These are phyloP conservation scores for Mycena crocata DNA, from an alignment of 768 basidiomycete species.

Conservation along the genomic window DNA sequence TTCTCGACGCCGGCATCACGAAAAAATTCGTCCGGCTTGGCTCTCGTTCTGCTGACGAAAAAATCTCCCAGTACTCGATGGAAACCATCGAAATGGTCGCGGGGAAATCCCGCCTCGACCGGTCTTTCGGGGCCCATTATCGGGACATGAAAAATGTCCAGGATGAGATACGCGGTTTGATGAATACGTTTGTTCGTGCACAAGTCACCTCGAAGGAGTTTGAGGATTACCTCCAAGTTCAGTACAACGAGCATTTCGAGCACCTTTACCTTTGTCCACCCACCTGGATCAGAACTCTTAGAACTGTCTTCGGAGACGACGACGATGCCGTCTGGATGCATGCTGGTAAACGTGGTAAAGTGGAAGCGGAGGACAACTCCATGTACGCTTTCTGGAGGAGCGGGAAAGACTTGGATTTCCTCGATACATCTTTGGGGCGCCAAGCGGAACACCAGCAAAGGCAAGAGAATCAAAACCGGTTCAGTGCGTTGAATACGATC, in stretches of 20 bases:
- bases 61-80: slow-evolving; percentile 70
- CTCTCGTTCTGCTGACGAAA: slow-evolving; percentile 69
- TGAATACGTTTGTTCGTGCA: slow-evolving; percentile 53
- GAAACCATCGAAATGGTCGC: slow-evolving; percentile 65
- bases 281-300: slow-evolving; percentile 53
- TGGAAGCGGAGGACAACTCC: slow-evolving; percentile 41
- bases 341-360: slow-evolving; percentile 40
- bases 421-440: slow-evolving; percentile 37
- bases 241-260: slow-evolving; percentile 62
- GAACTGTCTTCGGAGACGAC: slow-evolving; percentile 18
- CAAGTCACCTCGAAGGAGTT: slow-evolving; percentile 52
- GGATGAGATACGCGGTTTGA: slow-evolving; percentile 57
- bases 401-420: slow-evolving; percentile 60
- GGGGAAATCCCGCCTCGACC: slow-evolving; percentile 53
- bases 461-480: slow-evolving; percentile 22
- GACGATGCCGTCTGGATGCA: slow-evolving; percentile 47
- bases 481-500: slow-evolving; percentile 3
- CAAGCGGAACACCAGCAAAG: slow-evolving; percentile 15
- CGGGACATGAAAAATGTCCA: slow-evolving; percentile 57
- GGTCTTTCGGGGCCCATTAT: slow-evolving; percentile 46
- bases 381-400: slow-evolving; percentile 65
- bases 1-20: slow-evolving; percentile 76
- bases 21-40: slow-evolving; percentile 75
- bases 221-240: slow-evolving; percentile 52
- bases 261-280: slow-evolving; percentile 55